A percentile compares a stretch with the other conserved stretches of the same genome.
Conservation (phyloP, 2,329 filamentous ascomycete species). For the Westerdykella ornata region DNA sequence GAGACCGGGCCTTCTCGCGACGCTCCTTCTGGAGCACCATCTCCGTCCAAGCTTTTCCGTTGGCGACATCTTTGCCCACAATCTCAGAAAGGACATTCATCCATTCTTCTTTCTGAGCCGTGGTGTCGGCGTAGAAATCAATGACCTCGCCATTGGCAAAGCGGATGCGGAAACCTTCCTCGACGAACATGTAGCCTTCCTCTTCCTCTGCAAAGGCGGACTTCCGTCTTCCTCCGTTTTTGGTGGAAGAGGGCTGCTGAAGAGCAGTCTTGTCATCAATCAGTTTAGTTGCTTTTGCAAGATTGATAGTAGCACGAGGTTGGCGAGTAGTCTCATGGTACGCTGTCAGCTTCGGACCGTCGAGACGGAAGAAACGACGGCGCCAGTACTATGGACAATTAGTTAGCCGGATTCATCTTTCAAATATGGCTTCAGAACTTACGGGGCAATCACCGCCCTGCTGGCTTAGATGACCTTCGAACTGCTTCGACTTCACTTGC, state of each 20-base stretch:
- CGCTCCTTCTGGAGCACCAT: constrained; percentile 49
- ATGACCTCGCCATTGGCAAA: constrained; percentile 98
- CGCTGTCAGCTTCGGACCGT: constrained; percentile 84
- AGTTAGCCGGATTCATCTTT: constrained; percentile 8
- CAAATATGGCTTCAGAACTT: constrained; percentile 40
- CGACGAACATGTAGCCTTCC: constrained; percentile 99
- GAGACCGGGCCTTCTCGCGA: constrained; percentile 25
- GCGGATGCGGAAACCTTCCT: constrained; percentile 96
- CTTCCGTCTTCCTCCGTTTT: constrained; percentile 72
- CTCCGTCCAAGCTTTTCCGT: constrained; percentile 55
- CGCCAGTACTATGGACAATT: constrained; percentile 71
- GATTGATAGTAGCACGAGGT: constrained; percentile 92
- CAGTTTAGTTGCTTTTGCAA: constrained; percentile 83
- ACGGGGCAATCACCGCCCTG: constrained; percentile 97
- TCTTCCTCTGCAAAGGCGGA: constrained; percentile 97
- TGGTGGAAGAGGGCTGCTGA: constrained; percentile 70
- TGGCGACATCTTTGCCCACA: constrained; percentile 51
- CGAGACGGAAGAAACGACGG: constrained; percentile 91
- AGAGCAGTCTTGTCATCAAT: constrained; percentile 86
- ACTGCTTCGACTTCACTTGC: constrained; percentile 67
- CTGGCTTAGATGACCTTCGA: constrained; percentile 86
- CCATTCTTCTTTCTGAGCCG: constrained; percentile 85
- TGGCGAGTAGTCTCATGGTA: constrained; percentile 95
- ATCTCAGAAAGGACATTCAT: constrained; percentile 78
- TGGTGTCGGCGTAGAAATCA: constrained; percentile 92